Evolutionary conservation across 257 asterid genomes (phyloP).

Genomic region (Sherardia arvensis): DNA sequence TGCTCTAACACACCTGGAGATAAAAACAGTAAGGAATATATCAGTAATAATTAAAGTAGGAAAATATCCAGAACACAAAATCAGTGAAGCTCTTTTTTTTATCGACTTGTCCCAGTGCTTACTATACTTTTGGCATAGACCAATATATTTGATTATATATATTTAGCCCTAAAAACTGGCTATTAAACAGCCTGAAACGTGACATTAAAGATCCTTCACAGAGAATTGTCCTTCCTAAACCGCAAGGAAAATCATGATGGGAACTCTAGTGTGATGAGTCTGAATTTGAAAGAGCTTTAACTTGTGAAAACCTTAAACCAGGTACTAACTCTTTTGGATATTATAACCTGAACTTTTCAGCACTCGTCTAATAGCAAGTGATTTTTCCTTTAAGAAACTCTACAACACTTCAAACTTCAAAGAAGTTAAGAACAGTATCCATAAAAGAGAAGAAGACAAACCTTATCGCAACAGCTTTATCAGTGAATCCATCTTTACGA

Average conservation of each 20-base stretch:
- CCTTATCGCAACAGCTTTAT: slow-evolving; percentile 95
- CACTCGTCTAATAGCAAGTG: background rate
- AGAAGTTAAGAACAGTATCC: background rate
- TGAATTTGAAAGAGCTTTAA: background rate
- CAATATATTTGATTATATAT: too few species aligned
- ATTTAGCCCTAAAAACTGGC: too few species aligned
- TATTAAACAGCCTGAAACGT: background rate
- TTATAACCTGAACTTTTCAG: background rate
- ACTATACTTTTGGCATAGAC: background rate
- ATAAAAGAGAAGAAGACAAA: slow-evolving; percentile 9
- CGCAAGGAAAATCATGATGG: background rate
- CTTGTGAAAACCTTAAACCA: background rate
- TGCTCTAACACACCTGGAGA: slow-evolving; percentile 83
- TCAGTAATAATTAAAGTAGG: background rate
- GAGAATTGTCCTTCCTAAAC: background rate
- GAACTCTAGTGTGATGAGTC: background rate
- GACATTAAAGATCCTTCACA: background rate
- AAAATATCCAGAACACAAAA: background rate
- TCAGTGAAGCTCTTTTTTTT: background rate
- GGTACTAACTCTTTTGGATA: background rate
- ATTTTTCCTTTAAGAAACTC: background rate
- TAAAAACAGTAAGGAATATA: background rate
- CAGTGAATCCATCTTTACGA: slow-evolving; percentile 80
- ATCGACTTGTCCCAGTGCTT: background rate
- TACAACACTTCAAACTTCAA: background rate